Evolutionary conservation across 257 asterid species (phyloP), one percentile per base, ranked within the genome.

Genomic region (Capsicum baccatum): DNA sequence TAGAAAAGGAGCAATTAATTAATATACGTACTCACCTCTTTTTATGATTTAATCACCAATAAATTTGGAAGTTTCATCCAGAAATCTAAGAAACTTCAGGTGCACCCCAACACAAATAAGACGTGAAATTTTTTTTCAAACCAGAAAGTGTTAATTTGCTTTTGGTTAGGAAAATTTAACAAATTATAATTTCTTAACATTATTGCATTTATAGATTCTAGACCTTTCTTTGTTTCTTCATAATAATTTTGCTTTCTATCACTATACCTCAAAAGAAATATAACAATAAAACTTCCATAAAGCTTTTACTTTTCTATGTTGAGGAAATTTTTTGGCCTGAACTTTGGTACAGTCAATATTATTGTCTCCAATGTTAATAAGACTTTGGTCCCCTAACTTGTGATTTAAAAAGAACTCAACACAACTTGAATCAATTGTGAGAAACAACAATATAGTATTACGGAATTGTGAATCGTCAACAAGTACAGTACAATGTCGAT

Each of bases 91-190:
- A 73, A 73, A 73, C 6, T n/a, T 19, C 59, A 48, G 37, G 19
- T 11, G 1, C 19, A 6, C 33, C 12, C 6, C 11, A 7, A 66
- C 44, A 39, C 5, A 39, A 39, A 39, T 39, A 39, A 39, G 44
- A 2, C 44, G 4, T 39, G 4, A 66, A 35, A 4, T 2, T 13
- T 14, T 66, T 66, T 26, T 67, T 67, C 80, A 73, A 48, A 73
- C 80, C 80, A 73, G 42, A 73, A 73, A 73, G 80, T 73, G 39
- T 47, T 42, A 16, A 44, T 71, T 44, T 47, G 15, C 33, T 71
- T 16, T 42, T 42, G 55, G 56, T 42, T 17, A 66, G 56, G 6
- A 44, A 44, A 70, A 70, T 44, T 44, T 37, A 5, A 9, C 10
- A 57, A 71, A 71, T 19, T 3, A 48, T 14, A 48, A 10, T n/a